Base-by-base conservation (phyloP, 2,329 filamentous ascomycete genomes). In the Cryphonectria carpinicola region DNA sequence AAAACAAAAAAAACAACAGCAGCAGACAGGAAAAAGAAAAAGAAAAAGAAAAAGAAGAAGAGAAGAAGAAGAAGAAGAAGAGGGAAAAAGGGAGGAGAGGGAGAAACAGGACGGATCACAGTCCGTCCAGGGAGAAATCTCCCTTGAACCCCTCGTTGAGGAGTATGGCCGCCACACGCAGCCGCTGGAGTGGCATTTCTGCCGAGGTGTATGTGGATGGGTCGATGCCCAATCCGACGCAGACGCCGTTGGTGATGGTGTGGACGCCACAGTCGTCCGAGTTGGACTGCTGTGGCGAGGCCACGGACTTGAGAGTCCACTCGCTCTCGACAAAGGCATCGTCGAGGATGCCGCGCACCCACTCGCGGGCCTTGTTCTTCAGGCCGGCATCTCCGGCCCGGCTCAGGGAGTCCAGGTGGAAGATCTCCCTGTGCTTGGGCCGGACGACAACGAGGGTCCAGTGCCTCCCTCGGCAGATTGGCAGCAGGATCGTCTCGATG, bases 241-340 rank as follows among this genome's bases (percentile, higher is more conserved):
- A 92, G 64, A 93, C 86, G 22, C 88, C 90, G 76, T 95, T 95
- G 25, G 92, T 88, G 74, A 93, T 89, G 19, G 90, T 88, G 77
- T 93, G 93, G 4, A 94, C 88, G n/a, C 93, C 93, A 74, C 93
- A 95, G 77, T 95, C 93, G 76, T 87, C 89, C 1, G 86, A 86
- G 76, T 95, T 95, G 37, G 81, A 83, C 78, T 95, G 92, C 3
- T 73, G 75, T 0, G 88, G 85, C 49, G 87, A 87, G 22, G 80
- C 78, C 61, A 85, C 83, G n/a, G 80, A 77, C 10, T 86, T 80
- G 1, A 84, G 81, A 35, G 78, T 82, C 92, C 92, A 95, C 56
- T 92, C 89, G 1, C 81, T 80, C 19, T 82, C 81, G 2, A 84
- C 77, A 75, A 87, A 94, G 7, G 80, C 79, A 3, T 86, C 80